phyloP scores from a whole-genome alignment of 495 filamentous ascomycete genomes.

The Cercophora sp. region DNA sequence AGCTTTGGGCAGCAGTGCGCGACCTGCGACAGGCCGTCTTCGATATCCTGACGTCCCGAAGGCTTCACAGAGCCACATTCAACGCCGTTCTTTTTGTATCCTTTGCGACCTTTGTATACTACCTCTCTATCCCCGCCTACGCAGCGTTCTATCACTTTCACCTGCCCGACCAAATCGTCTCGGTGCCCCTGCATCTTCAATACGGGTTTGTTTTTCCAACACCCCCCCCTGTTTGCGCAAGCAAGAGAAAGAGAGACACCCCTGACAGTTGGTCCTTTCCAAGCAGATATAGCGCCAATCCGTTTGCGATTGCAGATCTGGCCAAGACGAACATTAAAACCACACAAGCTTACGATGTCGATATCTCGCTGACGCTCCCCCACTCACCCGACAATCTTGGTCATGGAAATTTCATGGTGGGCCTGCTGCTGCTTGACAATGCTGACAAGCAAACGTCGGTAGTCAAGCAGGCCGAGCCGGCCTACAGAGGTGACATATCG shows the following conservation, averaged over 20 bases:
- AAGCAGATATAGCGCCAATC: conserved; percentile 42
- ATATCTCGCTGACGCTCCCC: conserved; percentile 56
- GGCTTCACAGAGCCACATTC: background rate
- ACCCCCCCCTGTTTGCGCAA: background rate
- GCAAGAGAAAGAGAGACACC: too few relatives aligned
- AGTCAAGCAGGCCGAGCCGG: conserved; percentile 13
- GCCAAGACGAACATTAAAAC: conserved; percentile 39
- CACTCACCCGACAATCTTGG: conserved; percentile 55
- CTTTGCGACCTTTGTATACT: background rate
- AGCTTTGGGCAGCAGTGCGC: background rate
- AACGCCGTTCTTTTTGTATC: background rate
- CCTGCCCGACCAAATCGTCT: conserved; percentile 65
- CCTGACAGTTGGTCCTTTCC: too few relatives aligned
- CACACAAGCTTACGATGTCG: conserved; percentile 61
- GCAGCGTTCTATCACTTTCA: conserved; percentile 54
- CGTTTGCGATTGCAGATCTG: conserved; percentile 50
- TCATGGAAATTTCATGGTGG: conserved; percentile 90
- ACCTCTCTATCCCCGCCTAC: background rate
- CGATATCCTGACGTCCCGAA: background rate
- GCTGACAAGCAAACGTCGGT: conserved; percentile 14
- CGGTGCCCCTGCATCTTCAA: conserved; percentile 71
- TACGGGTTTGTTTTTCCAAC: conserved; percentile 57
- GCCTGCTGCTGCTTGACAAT: conserved; percentile 57
- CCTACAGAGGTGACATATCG: background rate
- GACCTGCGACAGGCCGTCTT: background rate